A percentile compares a stretch with the other conserved stretches of the same genome.
Evolutionary conservation across 306 rosid species (phyloP).

Genomic region (Vigna angularis): DNA sequence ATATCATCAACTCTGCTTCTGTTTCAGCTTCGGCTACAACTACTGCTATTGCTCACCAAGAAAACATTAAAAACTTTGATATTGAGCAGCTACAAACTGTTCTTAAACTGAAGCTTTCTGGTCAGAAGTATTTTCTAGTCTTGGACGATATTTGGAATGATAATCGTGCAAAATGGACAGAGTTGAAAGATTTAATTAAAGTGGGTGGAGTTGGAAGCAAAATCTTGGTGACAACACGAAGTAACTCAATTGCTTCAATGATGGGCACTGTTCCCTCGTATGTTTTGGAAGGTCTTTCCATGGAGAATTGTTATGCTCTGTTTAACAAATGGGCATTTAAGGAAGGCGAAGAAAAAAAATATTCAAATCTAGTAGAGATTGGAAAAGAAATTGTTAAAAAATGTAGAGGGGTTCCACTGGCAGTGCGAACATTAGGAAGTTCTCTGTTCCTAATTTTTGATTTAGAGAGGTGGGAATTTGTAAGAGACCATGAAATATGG

Average conservation of each 20-base stretch:
- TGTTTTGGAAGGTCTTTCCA: neutral
- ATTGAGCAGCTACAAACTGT: constrained; percentile 4
- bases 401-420: constrained; percentile 52
- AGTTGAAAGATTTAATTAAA: constrained; percentile 4
- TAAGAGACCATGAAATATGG: constrained; percentile 51
- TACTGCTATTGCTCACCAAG: neutral
- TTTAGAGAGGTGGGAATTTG: neutral
- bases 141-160: constrained; percentile 42
- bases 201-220: constrained; percentile 9
- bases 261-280: constrained; percentile 31
- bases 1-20: constrained; percentile 38
- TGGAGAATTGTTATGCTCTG: constrained; percentile 24
- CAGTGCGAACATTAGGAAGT: constrained; percentile 45
- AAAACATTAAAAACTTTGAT: constrained; percentile 13
- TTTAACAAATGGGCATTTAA: constrained; percentile 49
- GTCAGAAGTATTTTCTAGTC: constrained; percentile 35
- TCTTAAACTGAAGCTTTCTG: constrained; percentile 16
- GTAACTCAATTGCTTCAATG: constrained; percentile 13
- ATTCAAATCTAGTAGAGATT: constrained; percentile 29
- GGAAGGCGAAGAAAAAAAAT: constrained; percentile 4
- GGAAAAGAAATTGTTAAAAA: constrained; percentile 43
- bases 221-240: constrained; percentile 33
- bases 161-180: constrained; percentile 22
- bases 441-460: neutral
- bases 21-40: neutral